Conservation (phyloP, 495 filamentous ascomycete species). For the Aspergillus haitiensis region DNA sequence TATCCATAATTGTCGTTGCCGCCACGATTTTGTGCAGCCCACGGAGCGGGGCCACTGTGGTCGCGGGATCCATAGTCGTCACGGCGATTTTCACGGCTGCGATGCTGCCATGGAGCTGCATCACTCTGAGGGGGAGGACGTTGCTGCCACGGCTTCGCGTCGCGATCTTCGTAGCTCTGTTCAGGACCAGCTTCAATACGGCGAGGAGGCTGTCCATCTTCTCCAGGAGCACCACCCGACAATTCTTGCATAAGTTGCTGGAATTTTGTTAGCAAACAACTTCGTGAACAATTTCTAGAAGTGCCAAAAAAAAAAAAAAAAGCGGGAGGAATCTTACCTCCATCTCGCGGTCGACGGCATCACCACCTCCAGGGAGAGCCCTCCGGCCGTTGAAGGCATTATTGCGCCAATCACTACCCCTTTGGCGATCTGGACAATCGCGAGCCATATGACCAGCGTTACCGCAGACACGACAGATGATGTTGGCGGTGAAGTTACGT, state of each 20-base stretch:
- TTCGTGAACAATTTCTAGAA: not conserved
- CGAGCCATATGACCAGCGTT: constrained; percentile 91
- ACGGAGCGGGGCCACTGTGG: constrained; percentile 51
- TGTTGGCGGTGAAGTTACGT: constrained; percentile 95
- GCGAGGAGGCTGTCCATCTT: constrained; percentile 64
- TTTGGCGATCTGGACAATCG: constrained; percentile 89
- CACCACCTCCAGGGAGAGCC: constrained; percentile 66
- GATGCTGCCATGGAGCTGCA: constrained; percentile 72
- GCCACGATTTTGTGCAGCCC: constrained; percentile 51
- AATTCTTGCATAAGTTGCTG: constrained; percentile 98
- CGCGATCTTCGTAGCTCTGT: constrained; percentile 54
- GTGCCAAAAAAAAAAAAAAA: not conserved
- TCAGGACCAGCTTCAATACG: constrained; percentile 85
- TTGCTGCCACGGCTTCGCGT: constrained; percentile 87
- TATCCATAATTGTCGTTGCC: constrained; percentile 53
- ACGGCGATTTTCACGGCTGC: constrained; percentile 59
- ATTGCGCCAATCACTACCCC: constrained; percentile 90
- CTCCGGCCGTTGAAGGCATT: constrained; percentile 58
- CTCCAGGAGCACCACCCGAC: constrained; percentile 68
- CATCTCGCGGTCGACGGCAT: constrained; percentile 91
- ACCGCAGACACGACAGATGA: constrained; percentile 98
- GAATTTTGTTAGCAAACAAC: constrained; percentile 33
- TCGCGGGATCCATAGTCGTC: constrained; percentile 53
- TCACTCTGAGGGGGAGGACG: constrained; percentile 67
- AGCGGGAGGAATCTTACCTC: constrained; percentile 62